These are phyloP conservation scores for Candida stauntonica DNA, from an alignment of 805 yeast genomes.

Conservation along the genomic window DNA sequence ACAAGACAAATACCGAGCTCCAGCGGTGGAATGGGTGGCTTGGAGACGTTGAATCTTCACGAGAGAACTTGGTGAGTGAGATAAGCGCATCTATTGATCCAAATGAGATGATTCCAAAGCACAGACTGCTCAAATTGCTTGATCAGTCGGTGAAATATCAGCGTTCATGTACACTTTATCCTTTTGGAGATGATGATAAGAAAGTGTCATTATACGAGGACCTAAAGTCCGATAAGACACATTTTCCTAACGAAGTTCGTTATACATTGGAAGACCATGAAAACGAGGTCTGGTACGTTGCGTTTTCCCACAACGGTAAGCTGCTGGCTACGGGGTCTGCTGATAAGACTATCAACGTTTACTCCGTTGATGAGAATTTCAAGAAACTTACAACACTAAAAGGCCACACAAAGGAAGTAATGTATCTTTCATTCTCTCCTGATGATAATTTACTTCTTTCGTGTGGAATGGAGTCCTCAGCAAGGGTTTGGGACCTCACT, in stretches of 20 bases:
- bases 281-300: constrained; percentile 81
- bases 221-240: constrained; percentile 27
- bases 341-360: constrained; percentile 60
- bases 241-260: constrained; percentile 46
- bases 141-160: constrained; percentile 50
- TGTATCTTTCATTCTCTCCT: constrained; percentile 72
- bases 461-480: constrained; percentile 67
- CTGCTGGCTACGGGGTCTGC: constrained; percentile 73
- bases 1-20: constrained; percentile 18
- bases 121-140: constrained; percentile 45
- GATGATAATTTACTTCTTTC: constrained; percentile 63
- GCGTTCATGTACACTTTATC: constrained; percentile 31
- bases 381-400: constrained; percentile 33
- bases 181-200: constrained; percentile 28
- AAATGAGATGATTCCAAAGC: constrained; percentile 48
- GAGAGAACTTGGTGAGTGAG: constrained; percentile 37
- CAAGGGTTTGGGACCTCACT: constrained; percentile 72
- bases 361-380: constrained; percentile 53
- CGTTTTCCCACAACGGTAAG: constrained; percentile 73
- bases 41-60: constrained; percentile 29
- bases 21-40: constrained; percentile 31
- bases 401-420: constrained; percentile 50
- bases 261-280: constrained; percentile 48
- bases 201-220: constrained; percentile 34
- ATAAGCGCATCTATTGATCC: constrained; percentile 47